Percentiles rank a stretch among this genome's conserved stretches.
Conservation (phyloP, 2,329 filamentous ascomycete species). For the Elsinoe fawcettii region DNA sequence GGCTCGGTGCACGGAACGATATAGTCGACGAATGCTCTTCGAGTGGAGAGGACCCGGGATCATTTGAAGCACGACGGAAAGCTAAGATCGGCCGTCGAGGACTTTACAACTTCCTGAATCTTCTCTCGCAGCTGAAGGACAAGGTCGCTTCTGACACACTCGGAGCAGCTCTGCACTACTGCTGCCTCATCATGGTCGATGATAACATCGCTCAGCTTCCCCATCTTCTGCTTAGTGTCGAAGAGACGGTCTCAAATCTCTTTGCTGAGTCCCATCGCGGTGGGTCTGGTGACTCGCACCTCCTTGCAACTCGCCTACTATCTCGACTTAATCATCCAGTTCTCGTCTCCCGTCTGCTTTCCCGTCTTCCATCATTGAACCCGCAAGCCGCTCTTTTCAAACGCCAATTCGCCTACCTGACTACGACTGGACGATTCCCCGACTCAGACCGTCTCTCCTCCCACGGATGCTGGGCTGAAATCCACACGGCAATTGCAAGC, state of each 20-base stretch:
- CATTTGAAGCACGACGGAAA: neutral
- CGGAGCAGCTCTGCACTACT: neutral
- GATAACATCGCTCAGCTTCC: neutral
- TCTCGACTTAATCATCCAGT: constrained; percentile 39
- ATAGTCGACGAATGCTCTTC: neutral
- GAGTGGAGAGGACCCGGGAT: neutral
- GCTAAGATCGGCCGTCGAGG: neutral
- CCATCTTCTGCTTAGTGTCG: neutral
- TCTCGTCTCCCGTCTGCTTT: constrained; percentile 52
- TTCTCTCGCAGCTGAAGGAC: neutral
- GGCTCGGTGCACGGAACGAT: constrained; percentile 21
- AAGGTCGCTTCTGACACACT: neutral
- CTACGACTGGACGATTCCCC: constrained; percentile 43
- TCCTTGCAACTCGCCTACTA: neutral
- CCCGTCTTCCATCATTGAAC: constrained; percentile 50
- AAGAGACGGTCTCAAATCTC: neutral
- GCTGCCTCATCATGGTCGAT: constrained; percentile 1
- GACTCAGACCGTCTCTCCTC: neutral
- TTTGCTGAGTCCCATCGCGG: neutral
- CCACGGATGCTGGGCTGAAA: neutral
- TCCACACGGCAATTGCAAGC: constrained; percentile 2
- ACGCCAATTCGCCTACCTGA: constrained; percentile 57
- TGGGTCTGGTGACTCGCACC: neutral
- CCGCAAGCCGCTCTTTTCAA: constrained; percentile 52
- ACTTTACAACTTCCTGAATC: neutral